Percentiles rank a stretch among this genome's conserved stretches.
Conservation (phyloP, 441 rosid genomes). For the Erodium trifolium region DNA sequence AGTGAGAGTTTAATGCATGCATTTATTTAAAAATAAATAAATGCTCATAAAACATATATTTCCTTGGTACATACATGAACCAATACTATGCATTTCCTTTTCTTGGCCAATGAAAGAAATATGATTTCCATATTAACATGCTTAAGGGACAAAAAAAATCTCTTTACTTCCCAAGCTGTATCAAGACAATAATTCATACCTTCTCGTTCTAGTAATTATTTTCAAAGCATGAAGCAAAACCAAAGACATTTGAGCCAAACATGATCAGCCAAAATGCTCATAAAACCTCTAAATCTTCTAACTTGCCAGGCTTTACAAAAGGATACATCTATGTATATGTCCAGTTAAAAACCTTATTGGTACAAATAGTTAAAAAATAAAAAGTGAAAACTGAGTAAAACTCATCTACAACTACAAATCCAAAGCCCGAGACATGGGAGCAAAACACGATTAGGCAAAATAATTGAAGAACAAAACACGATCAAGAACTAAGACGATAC, state of each 20-base stretch:
- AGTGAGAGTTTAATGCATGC: neutral
- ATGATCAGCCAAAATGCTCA: no score
- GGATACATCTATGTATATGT: no score
- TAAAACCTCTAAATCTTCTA: no score
- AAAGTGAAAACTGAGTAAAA: neutral
- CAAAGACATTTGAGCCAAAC: no score
- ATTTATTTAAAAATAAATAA: no score
- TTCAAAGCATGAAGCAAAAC: neutral
- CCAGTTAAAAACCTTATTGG: neutral
- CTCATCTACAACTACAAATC: constrained; percentile 1
- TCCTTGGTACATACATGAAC: neutral
- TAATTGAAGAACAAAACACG: neutral
- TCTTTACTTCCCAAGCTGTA: neutral
- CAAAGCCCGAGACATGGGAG: neutral
- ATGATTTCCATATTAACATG: neutral
- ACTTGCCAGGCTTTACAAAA: no score
- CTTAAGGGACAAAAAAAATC: neutral
- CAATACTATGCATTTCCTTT: neutral
- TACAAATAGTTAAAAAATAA: neutral
- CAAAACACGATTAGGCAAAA: neutral
- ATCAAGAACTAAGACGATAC: neutral
- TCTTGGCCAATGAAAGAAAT: neutral
- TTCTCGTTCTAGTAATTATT: constrained; percentile 1
- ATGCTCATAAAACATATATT: neutral
- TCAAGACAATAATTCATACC: neutral